These are phyloP conservation scores for Daldinia decipiens DNA, from an alignment of 495 filamentous ascomycete genomes.

Conservation along the genomic window DNA sequence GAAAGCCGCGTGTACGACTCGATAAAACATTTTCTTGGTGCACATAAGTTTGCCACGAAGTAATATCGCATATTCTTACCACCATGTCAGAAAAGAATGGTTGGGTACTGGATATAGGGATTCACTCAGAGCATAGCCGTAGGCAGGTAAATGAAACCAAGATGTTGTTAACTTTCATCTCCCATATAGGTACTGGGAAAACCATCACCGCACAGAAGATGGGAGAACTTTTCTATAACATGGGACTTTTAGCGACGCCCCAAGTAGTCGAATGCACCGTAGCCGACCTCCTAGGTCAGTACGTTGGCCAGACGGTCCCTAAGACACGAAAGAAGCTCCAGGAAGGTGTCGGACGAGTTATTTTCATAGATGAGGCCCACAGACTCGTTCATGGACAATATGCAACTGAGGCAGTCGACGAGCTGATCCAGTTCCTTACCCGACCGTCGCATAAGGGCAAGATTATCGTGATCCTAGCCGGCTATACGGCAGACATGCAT, in stretches of 20 bases:
- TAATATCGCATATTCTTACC: neutral
- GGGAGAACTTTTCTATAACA: conserved; percentile 75
- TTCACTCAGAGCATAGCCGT: neutral
- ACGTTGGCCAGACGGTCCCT: conserved; percentile 69
- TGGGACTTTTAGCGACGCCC: conserved; percentile 65
- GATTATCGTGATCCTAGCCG: conserved; percentile 76
- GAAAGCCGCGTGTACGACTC: neutral
- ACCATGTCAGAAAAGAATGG: neutral
- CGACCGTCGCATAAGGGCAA: conserved; percentile 68
- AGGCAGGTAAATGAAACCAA: neutral
- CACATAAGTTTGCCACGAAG: neutral
- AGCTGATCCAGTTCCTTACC: conserved; percentile 72
- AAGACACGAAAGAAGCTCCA: conserved; percentile 67
- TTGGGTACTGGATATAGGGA: neutral
- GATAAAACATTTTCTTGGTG: neutral
- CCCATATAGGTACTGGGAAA: conserved; percentile 65
- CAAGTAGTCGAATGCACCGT: conserved; percentile 69
- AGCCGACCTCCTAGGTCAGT: conserved; percentile 67
- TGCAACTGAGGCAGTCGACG: conserved; percentile 73
- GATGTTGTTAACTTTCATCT: neutral
- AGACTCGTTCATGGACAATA: conserved; percentile 62
- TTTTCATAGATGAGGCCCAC: conserved; percentile 75
- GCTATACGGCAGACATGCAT: conserved; percentile 76
- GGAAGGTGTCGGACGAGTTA: conserved; percentile 66
- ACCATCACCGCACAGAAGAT: conserved; percentile 75